Base-by-base conservation (phyloP, 192 early-diverging fungal genomes). In the Backusella luteola region DNA sequence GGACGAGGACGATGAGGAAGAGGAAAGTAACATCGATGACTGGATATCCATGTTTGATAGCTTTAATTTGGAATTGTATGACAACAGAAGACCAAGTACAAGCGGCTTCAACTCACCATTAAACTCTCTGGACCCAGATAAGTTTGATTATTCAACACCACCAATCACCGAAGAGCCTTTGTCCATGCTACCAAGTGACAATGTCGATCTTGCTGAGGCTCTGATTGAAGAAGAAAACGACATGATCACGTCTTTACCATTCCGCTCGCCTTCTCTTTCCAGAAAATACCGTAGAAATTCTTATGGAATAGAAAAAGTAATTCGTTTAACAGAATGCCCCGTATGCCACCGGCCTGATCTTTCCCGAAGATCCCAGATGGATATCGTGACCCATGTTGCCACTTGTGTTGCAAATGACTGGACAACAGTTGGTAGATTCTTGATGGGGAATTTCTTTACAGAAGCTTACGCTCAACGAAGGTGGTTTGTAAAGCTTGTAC, bases 401-500 rank as follows among this genome's bases (percentile, higher is more conserved):
- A 82, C 87, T 6, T 95, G 94, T 81, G 91, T 88, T 23, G 85
- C 91, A 39, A 87, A 86, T 44, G 90, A 94, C 78, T 87, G 89
- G 77, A 88, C 85, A 38, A 90, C 85, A 11, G 82, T 94, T 6
- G 91, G 94, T 79, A 84, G 87, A 39, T 85, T 95, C 52, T 81
- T 94, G 19, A 87, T 93, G 79, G 92, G 93, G 8, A 87, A 91
- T 73, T 94, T 94, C 82, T 78, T 94, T 15, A 93, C 93, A 2
- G 91, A 94, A 83, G 88, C 89, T 1, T 83, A 92, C 73, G 91
- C 93, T 5, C 89, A 91, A 56, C 78, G 91, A 73, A 93, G 90
- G 79, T 80, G 75, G 78, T 83, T 77, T 75, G 78, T 83, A n/a
- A 83, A 83, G 35, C 66, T 83, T 14, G 82, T 83, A 2, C 79